Evolutionary conservation across 139 green algal species (phyloP).

Genomic region (Picochlorum sp.): DNA sequence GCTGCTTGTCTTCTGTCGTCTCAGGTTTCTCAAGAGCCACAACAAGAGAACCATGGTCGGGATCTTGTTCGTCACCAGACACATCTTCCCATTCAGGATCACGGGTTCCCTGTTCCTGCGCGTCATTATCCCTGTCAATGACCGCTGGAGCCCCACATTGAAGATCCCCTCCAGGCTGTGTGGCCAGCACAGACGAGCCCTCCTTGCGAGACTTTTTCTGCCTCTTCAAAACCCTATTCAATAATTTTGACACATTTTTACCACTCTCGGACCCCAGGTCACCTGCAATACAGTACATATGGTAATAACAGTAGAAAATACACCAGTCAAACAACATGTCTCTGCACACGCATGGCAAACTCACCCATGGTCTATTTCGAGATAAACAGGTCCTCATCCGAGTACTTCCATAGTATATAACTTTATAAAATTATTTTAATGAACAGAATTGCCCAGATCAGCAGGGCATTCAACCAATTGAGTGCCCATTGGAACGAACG

Average conservation of each 20-base stretch:
- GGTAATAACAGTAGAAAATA: not conserved
- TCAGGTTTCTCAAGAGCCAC: not conserved
- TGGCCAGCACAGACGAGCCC: no score
- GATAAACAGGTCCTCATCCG: no score
- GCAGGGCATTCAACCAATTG: no score
- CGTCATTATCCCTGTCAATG: not conserved
- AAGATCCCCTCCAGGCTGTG: no score
- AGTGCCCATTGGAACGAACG: no score
- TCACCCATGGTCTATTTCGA: no score
- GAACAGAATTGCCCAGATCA: no score
- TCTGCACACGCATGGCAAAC: no score
- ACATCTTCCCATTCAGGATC: slow-evolving; percentile 19
- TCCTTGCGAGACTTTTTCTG: not conserved
- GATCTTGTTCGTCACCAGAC: no score
- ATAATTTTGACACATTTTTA: not conserved
- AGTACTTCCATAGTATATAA: no score
- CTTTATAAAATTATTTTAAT: no score
- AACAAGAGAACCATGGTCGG: not conserved
- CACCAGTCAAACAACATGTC: not conserved
- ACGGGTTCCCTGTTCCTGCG: not conserved
- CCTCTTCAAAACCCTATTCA: not conserved
- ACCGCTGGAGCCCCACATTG: not conserved
- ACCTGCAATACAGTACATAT: not conserved
- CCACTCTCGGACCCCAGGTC: not conserved
- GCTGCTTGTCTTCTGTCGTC: not conserved